Conservation (phyloP, 2,329 filamentous ascomycete genomes). For the Claviceps citrina region DNA sequence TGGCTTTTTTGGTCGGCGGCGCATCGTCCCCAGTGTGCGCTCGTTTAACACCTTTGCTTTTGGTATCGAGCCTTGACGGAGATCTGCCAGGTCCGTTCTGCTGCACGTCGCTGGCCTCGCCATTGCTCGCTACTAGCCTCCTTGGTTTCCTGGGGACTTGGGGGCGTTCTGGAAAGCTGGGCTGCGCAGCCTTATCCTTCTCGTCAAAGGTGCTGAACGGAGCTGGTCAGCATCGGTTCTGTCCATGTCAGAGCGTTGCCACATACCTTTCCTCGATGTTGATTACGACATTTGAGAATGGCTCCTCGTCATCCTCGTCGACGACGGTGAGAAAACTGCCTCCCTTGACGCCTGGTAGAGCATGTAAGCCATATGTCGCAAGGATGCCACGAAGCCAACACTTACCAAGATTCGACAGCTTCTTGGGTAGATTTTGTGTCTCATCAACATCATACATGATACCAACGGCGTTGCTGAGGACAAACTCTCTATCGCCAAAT, state of each 20-base stretch:
- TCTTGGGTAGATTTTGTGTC: conserved; percentile 70
- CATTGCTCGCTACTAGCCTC: conserved; percentile 23
- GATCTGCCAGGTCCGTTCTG: conserved; percentile 26
- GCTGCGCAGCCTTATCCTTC: conserved; percentile 40
- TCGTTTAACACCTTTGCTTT: conserved; percentile 30
- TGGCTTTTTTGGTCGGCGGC: conserved; percentile 34
- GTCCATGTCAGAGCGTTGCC: neutral
- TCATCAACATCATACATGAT: conserved; percentile 84
- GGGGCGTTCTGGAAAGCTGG: conserved; percentile 26
- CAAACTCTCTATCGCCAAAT: conserved; percentile 66
- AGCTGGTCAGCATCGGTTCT: conserved; percentile 13
- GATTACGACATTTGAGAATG: conserved; percentile 68
- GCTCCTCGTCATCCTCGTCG: conserved; percentile 62
- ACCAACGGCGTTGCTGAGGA: conserved; percentile 56
- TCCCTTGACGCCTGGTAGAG: conserved; percentile 44
- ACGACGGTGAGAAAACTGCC: conserved; percentile 69
- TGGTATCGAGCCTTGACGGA: conserved; percentile 18
- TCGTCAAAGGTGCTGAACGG: conserved; percentile 24
- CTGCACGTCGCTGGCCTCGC: conserved; percentile 21
- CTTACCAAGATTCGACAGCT: conserved; percentile 58
- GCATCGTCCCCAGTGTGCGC: conserved; percentile 26
- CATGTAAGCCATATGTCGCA: neutral
- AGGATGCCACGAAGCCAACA: neutral
- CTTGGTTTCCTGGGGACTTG: conserved; percentile 40
- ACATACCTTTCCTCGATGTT: conserved; percentile 48